Evolutionary conservation across 345 rosid species (phyloP), one percentile per base, ranked within the genome.

Genomic region (Lumnitzera racemosa): DNA sequence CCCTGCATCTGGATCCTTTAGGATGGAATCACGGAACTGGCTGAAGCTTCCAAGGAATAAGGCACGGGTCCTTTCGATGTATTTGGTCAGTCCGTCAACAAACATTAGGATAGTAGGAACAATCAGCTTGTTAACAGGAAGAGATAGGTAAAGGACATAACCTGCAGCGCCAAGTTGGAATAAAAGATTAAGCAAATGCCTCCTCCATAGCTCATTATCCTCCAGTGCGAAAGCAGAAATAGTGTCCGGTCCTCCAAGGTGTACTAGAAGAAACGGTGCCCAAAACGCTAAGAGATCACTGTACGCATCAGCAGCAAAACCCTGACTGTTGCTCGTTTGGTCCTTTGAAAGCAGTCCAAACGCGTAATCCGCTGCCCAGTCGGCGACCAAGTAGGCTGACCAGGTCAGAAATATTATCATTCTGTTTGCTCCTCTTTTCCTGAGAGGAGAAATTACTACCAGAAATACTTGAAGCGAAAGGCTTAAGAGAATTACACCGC

Each of bases 211-310:
- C 53, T 75, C 81, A 53, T 78, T 79, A 29, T 80, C 91, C 43
- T 82, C 86, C 3, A 83, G 75, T 0, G 88, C 69, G 2, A 77
- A 73, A 0, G 83, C 81, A 36, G 84, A 80, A 27, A 78, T 79
- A 10, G 88, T 68, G 69, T 84, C 87, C 0, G 84, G 84, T 2
- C 87, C 90, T 9, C 85, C 87, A 10, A 80, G 83, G 49, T 81
- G 89, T n/a, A 84, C n/a, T 49, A 81, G 55, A 55, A 83, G 70
- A 66, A 83, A 83, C 0, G 89, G 80, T 17, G 89, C 76, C 91
- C 91, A 85, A 24, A 85, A 71, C 11, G 83, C 82, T 54, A 85
- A 55, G 20, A 85, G 74, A 15, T 72, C 68, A 4, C 13, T 24
- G 63, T 73, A 70, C 0, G 70, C 66, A 5, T 50, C 56, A 2